Evolutionary conservation across 2,329 filamentous ascomycete genomes (phyloP), one percentile per base, ranked within the genome.

Genomic region (Calonectria pseudoturangicola): DNA sequence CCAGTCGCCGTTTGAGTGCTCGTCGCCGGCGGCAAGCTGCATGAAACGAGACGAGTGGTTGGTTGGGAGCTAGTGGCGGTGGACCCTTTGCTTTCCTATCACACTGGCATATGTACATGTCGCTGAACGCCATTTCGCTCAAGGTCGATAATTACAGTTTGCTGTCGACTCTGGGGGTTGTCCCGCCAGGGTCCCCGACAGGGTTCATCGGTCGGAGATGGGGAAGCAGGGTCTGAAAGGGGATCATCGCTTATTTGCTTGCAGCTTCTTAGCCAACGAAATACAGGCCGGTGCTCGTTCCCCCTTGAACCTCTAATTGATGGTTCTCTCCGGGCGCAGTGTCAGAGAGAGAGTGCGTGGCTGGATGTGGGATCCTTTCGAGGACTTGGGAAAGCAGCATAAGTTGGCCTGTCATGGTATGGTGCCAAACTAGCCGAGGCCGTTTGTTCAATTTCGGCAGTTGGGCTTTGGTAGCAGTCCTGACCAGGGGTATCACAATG

Each of bases 11-110:
- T 65, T 56, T 43, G 62, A 28, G 43, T 30, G 39, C 48, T 70
- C 58, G 50, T 58, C 50, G 21, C 67, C 50, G 30, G 47, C 48
- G 68, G 60, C 50, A 70, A 56, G 39, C 25, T 70, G 48, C 50
- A 48, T 45, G 25, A 63, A 60, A 41, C n/a, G 27, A 60, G 50
- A 28, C 39, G 30, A 47, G n/a, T 58, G 60, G 48, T 39, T 60
- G 50, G 65, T 56, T 60, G 51, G 28, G 36, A 4, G 28, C n/a
- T 54, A 27, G 60, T 33, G 36, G 16, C 33, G 33, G 47, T 64
- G 67, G 28, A 47, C 27, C 51, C 33, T 27, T 63, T 50, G 50
- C 43, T 48, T 56, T 51, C 48, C 33, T 60, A 60, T 60, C 54
- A 60, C 33, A 41, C 36, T 18, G 21, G 21, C 54, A 27, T 41